Evolutionary conservation across 2,329 filamentous ascomycete genomes (phyloP).

Genomic region (Colletotrichum sublineola): DNA sequence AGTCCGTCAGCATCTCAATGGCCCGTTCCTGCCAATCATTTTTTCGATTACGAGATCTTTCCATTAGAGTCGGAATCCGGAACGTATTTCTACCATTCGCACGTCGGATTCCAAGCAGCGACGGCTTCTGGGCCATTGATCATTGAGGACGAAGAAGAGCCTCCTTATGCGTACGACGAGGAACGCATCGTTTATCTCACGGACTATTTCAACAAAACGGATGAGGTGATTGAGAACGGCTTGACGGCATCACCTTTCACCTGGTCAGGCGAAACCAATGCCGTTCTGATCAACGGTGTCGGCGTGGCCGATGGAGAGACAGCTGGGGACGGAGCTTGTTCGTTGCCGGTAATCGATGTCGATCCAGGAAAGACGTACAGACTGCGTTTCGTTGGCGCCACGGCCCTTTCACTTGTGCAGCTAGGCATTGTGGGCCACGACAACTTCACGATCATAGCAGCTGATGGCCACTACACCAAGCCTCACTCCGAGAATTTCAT

Average conservation of each 20-base stretch:
- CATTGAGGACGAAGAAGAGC: slow-evolving; percentile 62
- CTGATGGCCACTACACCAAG: slow-evolving; percentile 68
- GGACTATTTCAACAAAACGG: slow-evolving; percentile 70
- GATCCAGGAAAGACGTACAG: slow-evolving; percentile 72
- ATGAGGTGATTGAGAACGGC: slow-evolving; percentile 64
- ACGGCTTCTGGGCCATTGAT: slow-evolving; percentile 70
- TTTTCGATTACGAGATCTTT: slow-evolving; percentile 76
- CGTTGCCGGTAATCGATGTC: slow-evolving; percentile 67
- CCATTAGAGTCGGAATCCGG: slow-evolving; percentile 67
- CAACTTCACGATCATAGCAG: slow-evolving; percentile 70
- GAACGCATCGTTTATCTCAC: slow-evolving; percentile 68
- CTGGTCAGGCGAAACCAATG: slow-evolving; percentile 71
- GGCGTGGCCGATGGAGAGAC: slow-evolving; percentile 46
- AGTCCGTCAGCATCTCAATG: slow-evolving; percentile 72
- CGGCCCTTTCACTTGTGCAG: slow-evolving; percentile 66
- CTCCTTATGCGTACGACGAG: slow-evolving; percentile 73
- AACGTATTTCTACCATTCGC: slow-evolving; percentile 78
- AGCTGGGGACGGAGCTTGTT: slow-evolving; percentile 50
- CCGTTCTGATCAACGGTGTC: slow-evolving; percentile 70
- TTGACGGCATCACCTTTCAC: slow-evolving; percentile 63
- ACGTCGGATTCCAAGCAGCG: slow-evolving; percentile 72
- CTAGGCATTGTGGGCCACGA: slow-evolving; percentile 70
- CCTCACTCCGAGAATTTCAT: slow-evolving; percentile 61
- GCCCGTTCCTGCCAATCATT: slow-evolving; percentile 72
- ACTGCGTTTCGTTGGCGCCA: slow-evolving; percentile 70